Base-by-base conservation (phyloP, 1,284 basidiomycete species). In the Irpex sp. region DNA sequence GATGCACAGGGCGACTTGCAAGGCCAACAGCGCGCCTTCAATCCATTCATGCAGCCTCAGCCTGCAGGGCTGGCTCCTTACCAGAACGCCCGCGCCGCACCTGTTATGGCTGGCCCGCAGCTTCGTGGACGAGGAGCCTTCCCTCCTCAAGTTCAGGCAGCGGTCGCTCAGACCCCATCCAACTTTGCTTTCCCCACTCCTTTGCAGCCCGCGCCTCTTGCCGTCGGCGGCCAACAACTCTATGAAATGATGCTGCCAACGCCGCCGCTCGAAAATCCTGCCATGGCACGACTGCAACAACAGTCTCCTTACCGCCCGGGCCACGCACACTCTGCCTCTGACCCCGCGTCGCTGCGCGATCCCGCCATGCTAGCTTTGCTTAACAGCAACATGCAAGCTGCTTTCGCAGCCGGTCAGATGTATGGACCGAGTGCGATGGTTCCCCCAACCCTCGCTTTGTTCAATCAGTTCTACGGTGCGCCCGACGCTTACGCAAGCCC, bases 271-370 rank as follows among this genome's bases (percentile, higher is more conserved):
- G 86, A 89, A 65, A 81, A 81, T 63, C 83, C 89, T 50, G 84
- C 87, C 21, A 84, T 90, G 63, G 81, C 83, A 62, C 88, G 90
- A 66, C 83, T 89, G 58, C 90, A 92, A 72, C 89, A 90, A 69
- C 89, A 89, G 69, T 86, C 87, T 70, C 85, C 81, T 57, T 92
- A 88, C 76, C 86, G 87, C 49, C 80, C 79, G 46, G 83, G 82
- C 39, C 90, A 92, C 71, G 89, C 92, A 64, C 90, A 92, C 72
- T 92, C 90, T 54, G 82, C 89, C 2, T 91, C 90, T 2, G 90
- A 93, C 71, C 90, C 90, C 5, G 88, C 89, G 43, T 81, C 85
- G 13, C 75, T 84, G 9, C 85, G 90, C 51, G 90, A 92, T 68
- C 86, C 84, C 39, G 82, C 87, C 50, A 75, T 86, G 15, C 71